Evolutionary conservation across 345 rosid genomes (phyloP).

Genomic region (Combretum micranthum): DNA sequence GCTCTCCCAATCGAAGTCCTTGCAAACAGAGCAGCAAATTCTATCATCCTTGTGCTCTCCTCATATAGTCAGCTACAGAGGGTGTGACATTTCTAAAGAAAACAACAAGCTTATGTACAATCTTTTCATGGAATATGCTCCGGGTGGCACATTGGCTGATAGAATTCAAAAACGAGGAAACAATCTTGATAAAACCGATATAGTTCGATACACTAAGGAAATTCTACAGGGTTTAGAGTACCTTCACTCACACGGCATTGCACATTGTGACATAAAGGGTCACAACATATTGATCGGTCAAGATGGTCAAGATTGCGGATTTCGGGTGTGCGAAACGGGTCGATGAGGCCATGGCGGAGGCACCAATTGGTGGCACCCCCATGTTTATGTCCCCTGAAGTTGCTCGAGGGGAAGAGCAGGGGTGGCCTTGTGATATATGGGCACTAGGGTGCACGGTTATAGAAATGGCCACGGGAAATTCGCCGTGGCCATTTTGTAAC

Average conservation of each 20-base stretch:
- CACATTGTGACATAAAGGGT: constrained; percentile 75
- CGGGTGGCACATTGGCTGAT: constrained; percentile 46
- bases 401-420: constrained; percentile 78
- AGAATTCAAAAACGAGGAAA: constrained; percentile 29
- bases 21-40: constrained; percentile 49
- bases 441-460: constrained; percentile 69
- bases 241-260: constrained; percentile 48
- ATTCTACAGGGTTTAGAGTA: constrained; percentile 51
- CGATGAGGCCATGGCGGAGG: constrained; percentile 3
- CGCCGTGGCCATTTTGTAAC: constrained; percentile 18
- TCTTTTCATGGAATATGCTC: constrained; percentile 57
- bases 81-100: constrained; percentile 39
- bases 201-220: constrained; percentile 41
- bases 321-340: constrained; percentile 65
- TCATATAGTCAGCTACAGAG: constrained; percentile 44
- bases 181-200: constrained; percentile 27
- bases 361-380: constrained; percentile 48
- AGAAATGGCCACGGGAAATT: constrained; percentile 66
- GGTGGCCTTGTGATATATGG: constrained; percentile 57
- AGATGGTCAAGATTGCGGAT: constrained; percentile 50
- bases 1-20: constrained; percentile 32
- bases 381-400: constrained; percentile 82
- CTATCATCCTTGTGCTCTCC: constrained; percentile 49
- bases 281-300: constrained; percentile 47
- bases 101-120: constrained; percentile 34